Evolutionary conservation across 73 alveolate species (phyloP).

Genomic region (Paramecium biaurelia): DNA sequence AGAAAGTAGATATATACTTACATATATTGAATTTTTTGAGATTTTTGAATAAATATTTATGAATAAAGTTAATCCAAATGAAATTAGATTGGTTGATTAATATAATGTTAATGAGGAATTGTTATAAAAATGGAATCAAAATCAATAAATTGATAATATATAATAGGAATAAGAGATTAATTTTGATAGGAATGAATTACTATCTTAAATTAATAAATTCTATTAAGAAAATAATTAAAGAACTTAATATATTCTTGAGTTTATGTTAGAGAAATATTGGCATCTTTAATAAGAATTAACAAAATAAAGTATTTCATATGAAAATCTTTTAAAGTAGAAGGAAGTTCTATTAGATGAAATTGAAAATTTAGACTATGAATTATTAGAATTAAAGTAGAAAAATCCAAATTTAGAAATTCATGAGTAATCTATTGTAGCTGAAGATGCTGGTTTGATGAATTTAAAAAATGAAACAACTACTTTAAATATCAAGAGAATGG

Average conservation of each 20-base stretch:
- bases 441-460: constrained; percentile 31
- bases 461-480: neutral
- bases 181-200: constrained; percentile 35
- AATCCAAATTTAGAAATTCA: constrained; percentile 50
- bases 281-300: neutral
- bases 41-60: constrained; percentile 20
- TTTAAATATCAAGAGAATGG: neutral
- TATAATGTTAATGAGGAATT: constrained; percentile 21
- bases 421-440: constrained; percentile 27
- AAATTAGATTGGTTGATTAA: constrained; percentile 32
- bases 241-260: neutral
- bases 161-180: neutral
- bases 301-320: neutral
- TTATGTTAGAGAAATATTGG: constrained; percentile 41
- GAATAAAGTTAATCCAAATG: neutral
- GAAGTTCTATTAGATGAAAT: neutral
- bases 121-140: neutral
- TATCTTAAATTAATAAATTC: neutral
- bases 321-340: neutral
- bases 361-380: neutral
- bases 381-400: neutral
- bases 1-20: constrained; percentile 15
- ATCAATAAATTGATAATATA: neutral
- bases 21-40: constrained; percentile 35
- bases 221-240: neutral